Evolutionary conservation across 257 asterid genomes (phyloP).

Genomic region (Solanum sejunctum): DNA sequence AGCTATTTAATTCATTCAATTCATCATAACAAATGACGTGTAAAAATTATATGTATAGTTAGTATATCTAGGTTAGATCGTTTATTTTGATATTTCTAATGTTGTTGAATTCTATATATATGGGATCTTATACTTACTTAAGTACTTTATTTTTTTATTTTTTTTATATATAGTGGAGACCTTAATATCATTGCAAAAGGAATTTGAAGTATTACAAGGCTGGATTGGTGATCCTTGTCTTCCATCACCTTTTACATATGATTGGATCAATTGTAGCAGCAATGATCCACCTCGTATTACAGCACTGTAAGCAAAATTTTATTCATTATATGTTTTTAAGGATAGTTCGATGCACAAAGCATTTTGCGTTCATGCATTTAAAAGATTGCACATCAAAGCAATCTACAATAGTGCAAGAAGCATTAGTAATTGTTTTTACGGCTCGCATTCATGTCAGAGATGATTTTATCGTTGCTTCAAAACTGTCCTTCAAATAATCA

Average conservation of each 20-base stretch:
- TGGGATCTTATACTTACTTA: not conserved
- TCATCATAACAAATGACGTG: too few relatives aligned
- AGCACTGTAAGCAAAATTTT: conserved; percentile 26
- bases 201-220: conserved; percentile 17
- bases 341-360: accelerated
- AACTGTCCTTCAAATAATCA: not conserved
- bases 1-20: too few relatives aligned
- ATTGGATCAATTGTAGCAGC: conserved; percentile 49
- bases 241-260: conserved; percentile 53
- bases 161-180: conserved; percentile 22
- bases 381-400: too few relatives aligned
- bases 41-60: not conserved
- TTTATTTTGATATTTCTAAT: not conserved
- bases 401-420: accelerated
- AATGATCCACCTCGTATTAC: conserved; percentile 53
- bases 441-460: accelerated
- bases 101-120: not conserved
- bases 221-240: conserved; percentile 76
- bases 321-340: not conserved
- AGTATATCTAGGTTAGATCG: not conserved
- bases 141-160: not conserved
- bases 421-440: accelerated
- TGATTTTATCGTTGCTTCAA: not conserved
- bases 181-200: conserved; percentile 18
- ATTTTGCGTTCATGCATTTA: accelerated